A percentile compares a stretch with the other conserved stretches of the same genome.
phyloP scores from a whole-genome alignment of 1,284 basidiomycete species.

The Pascua sp. region DNA sequence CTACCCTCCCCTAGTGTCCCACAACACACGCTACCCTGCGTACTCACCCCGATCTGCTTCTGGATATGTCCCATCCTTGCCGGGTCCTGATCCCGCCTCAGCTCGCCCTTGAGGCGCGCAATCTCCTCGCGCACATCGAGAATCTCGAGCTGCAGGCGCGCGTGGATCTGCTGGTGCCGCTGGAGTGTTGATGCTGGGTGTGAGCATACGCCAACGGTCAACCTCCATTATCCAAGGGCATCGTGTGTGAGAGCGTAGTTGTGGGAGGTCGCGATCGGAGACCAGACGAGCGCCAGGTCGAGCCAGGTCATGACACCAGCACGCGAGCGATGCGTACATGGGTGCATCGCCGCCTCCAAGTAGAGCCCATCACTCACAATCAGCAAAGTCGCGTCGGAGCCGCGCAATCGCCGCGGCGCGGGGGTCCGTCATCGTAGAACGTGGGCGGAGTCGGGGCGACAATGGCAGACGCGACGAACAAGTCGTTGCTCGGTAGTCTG shows the following conservation, averaged over 20 bases:
- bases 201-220: neutral
- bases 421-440: neutral
- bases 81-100: conserved; percentile 74
- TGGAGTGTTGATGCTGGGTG: conserved; percentile 31
- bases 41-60: conserved; percentile 81
- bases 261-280: neutral
- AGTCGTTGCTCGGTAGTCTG: too few relatives aligned
- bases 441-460: too few relatives aligned
- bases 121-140: conserved; percentile 59
- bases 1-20: neutral
- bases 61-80: conserved; percentile 81
- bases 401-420: conserved; percentile 13
- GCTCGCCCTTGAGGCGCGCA: conserved; percentile 61
- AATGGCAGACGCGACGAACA: too few relatives aligned
- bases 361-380: conserved; percentile 13
- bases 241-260: neutral
- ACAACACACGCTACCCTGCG: neutral
- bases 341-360: too few relatives aligned
- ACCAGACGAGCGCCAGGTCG: neutral
- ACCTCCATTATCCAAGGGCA: neutral
- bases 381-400: conserved; percentile 14
- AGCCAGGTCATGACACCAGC: neutral
- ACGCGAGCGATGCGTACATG: too few relatives aligned
- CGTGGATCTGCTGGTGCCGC: conserved; percentile 40
- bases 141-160: conserved; percentile 43